Base-by-base conservation (phyloP, 768 basidiomycete species). In the Tylopilus felleus region DNA sequence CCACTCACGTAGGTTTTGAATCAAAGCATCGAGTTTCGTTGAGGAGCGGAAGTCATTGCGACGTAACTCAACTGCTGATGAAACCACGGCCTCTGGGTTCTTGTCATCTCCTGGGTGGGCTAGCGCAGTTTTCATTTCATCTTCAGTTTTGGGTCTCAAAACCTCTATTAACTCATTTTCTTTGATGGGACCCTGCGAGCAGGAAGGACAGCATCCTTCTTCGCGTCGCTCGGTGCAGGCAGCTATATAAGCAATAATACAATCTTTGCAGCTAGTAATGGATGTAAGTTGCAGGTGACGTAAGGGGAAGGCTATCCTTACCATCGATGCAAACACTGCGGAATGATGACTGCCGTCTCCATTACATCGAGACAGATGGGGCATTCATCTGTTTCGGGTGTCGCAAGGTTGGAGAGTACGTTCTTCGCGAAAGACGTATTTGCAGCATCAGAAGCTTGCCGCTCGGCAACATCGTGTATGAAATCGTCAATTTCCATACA, bases 1-100 rank as follows among this genome's bases (percentile, higher is more conserved):
- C 1, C 60, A 75, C 76, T 49, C 65, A 82, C 90, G 78, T 5
- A 98, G 78, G 65, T 86, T 80, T 53, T 81, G 77, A 9, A 90
- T 70, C 25, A 98, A 73, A 1, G 94, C 94, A 51, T 93, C 82
- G 4, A 98, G 75, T 70, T 98, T 98, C 1, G 95, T 97, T 9
- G 91, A 94, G 5, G 91, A 88, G 36, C 83, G 80, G 70, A 97
- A 92, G 70, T 95, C 84, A 59, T 93, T 93, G 60, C 84, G 82
- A 12, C 89, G 77, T 42, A 95, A 71, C 14, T 80, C 72, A 25
- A 93, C 75, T 16, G 68, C 72, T 13, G 80, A 72, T 35, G 72
- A 61, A 65, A 14, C 66, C 49, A 64, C 47, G 64, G 17, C 65
- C 49, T 60, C 57, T 5, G 57, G 31, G 10, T 55, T 60, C 21